A percentile compares a stretch with the other conserved stretches of the same genome.
Evolutionary conservation across 192 early-diverging fungal genomes (phyloP).

Genomic region (Geosiphon pyriformis): DNA sequence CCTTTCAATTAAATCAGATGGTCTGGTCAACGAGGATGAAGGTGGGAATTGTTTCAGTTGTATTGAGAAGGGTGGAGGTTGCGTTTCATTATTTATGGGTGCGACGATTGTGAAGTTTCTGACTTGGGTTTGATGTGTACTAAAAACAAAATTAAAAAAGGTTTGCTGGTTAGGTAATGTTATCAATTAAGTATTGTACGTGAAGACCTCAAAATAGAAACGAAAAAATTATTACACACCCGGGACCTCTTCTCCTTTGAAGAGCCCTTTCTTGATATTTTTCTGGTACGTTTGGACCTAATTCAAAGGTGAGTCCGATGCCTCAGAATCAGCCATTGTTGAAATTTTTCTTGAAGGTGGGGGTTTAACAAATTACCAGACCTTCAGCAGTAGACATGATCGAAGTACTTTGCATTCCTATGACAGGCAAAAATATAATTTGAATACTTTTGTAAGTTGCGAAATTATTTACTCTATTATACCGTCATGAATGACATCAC

Average conservation of each 20-base stretch:
- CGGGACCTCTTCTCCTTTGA: slow-evolving; percentile 8
- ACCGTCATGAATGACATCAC: no score
- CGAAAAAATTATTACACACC: not conserved
- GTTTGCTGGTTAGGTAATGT: slow-evolving; percentile 32
- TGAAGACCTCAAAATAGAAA: slow-evolving; percentile 13
- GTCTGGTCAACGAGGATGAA: not conserved
- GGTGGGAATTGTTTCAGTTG: not conserved
- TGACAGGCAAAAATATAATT: no score
- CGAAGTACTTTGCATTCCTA: not conserved
- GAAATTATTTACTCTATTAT: no score
- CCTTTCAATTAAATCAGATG: not conserved
- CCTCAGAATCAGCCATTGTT: not conserved
- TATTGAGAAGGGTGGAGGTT: not conserved
- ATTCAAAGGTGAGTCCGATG: not conserved
- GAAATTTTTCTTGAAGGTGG: not conserved
- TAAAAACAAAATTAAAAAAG: slow-evolving; percentile 3
- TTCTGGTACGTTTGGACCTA: slow-evolving; percentile 1
- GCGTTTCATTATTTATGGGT: not conserved
- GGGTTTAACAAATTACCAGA: not conserved
- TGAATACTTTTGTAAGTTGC: no score
- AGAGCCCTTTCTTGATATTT: slow-evolving; percentile 12
- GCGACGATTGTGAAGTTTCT: not conserved
- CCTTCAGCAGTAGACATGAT: not conserved
- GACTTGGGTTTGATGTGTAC: not conserved
- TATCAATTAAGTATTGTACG: no score